These are phyloP conservation scores for Colletotrichum theobromicola DNA, from an alignment of 2,329 filamentous ascomycete genomes.

Conservation along the genomic window DNA sequence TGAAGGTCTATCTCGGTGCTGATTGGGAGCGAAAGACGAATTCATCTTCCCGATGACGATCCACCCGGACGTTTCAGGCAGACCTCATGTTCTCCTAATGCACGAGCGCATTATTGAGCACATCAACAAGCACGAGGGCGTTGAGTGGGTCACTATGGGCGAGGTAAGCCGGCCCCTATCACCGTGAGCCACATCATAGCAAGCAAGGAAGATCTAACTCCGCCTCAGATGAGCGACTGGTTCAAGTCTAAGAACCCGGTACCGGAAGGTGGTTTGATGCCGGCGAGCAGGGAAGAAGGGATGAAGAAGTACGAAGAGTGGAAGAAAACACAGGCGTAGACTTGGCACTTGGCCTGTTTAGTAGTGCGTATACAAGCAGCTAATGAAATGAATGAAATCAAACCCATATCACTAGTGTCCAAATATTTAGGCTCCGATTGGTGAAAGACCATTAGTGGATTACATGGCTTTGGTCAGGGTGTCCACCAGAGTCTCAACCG, in stretches of 20 bases:
- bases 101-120: conserved; percentile 74
- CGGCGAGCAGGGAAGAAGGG: conserved; percentile 39
- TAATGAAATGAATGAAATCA: neutral
- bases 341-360: neutral
- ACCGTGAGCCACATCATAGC: too few relatives aligned
- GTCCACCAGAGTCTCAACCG: fast-evolving
- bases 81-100: conserved; percentile 76
- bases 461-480: neutral
- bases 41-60: conserved; percentile 81
- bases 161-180: conserved; percentile 34
- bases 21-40: conserved; percentile 51
- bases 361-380: neutral
- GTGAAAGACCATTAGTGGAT: too few relatives aligned
- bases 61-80: conserved; percentile 74
- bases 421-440: fast-evolving
- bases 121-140: conserved; percentile 65
- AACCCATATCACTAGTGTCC: neutral
- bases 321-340: conserved; percentile 12
- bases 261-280: conserved; percentile 64
- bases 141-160: conserved; percentile 73
- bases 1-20: neutral
- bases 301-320: conserved; percentile 17
- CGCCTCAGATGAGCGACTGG: conserved; percentile 64
- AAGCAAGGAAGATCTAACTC: neutral
- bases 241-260: conserved; percentile 71